Base-by-base conservation (phyloP, 306 rosid genomes). In the Notholithocarpus densiflorus region DNA sequence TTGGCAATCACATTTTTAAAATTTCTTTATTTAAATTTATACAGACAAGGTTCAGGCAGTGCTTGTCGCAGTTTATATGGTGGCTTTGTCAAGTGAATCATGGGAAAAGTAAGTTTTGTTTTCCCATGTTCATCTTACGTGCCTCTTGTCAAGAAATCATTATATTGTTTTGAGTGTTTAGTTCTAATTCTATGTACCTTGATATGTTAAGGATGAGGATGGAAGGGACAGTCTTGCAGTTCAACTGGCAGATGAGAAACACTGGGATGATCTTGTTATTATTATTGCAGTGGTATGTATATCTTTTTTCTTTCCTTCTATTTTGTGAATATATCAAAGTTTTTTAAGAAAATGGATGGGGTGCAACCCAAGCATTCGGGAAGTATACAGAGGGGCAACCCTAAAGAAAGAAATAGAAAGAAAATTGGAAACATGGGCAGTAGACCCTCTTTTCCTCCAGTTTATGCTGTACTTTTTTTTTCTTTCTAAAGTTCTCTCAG, bases 31-130 rank as follows among this genome's bases (percentile, higher is more conserved):
- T 55, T 66, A 7, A 34, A 64, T 31, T 14, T 29, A 64, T 82
- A 76, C 82, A 95, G 98, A 90, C 98, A 93, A 90, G 99, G 99
- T 66, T 93, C 99, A 9, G 99, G 55, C 80, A 95, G 99, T 85
- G 99, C 99, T 72, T 95, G 99, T 65, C 99, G 99, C 81, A 95
- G 99, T 86, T 88, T 95, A 76, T 91, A 83, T 82, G 99, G 99
- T 83, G 99, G 99, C 79, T 93, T 95, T 87, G 99, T 93, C 80
- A 95, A 95, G 89, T 95, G 99, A 98, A 76, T 80, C 82, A 95
- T 95, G 99, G 99, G 99, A 82, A 91, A 89, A 78, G 99, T 95
- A 88, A 77, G 93, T 81, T 48, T 81, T 73, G 56, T 21, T 26
- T 57, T 48, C 56, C 65, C 4, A 11, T 70, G 31, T 31, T 75